These are phyloP conservation scores for Pseudisothecium myosuroides DNA, from an alignment of 225 moss, liverwort and hornwort species.

Conservation along the genomic window DNA sequence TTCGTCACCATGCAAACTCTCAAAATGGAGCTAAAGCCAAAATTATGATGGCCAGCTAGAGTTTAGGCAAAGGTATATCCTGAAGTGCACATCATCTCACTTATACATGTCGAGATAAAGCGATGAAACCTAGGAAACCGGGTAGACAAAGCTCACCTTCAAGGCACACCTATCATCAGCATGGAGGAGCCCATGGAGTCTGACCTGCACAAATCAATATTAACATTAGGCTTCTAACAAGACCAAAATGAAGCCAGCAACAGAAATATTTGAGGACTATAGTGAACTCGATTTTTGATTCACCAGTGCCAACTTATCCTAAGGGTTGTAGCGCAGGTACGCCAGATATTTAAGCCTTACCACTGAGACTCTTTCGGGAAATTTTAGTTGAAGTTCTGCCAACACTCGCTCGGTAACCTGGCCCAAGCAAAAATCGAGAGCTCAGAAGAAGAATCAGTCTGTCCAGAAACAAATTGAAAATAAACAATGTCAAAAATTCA, in stretches of 20 bases:
- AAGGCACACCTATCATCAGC: constrained; percentile 79
- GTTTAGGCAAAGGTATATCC: neutral
- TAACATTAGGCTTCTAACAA: neutral
- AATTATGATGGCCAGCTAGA: neutral
- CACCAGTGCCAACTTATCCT: neutral
- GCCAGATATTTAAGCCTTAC: constrained; percentile 11
- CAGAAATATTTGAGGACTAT: neutral
- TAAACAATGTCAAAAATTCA: neutral
- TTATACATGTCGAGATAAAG: constrained; percentile 6
- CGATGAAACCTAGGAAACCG: neutral
- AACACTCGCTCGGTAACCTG: constrained; percentile 85
- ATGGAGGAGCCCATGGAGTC: constrained; percentile 86
- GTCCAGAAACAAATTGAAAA: neutral
- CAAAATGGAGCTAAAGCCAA: neutral
- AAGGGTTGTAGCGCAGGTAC: neutral
- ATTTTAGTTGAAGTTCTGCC: constrained; percentile 46
- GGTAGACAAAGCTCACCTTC: constrained; percentile 48
- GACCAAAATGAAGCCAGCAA: neutral
- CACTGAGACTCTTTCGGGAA: constrained; percentile 56
- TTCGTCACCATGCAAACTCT: neutral
- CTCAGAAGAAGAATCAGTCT: neutral
- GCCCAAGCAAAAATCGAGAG: neutral
- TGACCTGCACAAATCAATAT: constrained; percentile 37
- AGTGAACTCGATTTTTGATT: neutral
- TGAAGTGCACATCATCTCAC: neutral